A percentile compares a stretch with the other conserved stretches of the same genome.
phyloP scores from a whole-genome alignment of 129 eudicot species.

The Pulicaria dysenterica region DNA sequence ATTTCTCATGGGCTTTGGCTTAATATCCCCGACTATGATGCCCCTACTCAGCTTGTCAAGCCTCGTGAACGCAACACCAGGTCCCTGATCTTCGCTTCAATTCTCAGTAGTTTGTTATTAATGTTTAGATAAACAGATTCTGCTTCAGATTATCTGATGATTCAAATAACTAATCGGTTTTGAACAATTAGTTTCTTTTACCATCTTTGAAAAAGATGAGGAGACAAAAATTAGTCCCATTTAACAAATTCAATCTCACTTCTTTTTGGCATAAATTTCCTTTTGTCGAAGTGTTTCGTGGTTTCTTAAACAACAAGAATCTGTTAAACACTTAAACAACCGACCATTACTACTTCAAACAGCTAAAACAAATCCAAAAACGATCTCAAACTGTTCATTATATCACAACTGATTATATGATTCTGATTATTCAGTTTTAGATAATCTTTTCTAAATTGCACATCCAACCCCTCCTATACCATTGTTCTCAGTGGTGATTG shows the following conservation, averaged over 20 bases:
- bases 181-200: neutral
- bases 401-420: no score
- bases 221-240: no score
- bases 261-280: no score
- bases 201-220: no score
- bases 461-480: neutral
- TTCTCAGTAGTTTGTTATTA: neutral
- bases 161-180: neutral
- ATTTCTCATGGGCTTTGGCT: conserved; percentile 89
- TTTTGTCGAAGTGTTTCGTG: no score
- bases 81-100: conserved; percentile 11
- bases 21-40: conserved; percentile 81
- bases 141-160: neutral
- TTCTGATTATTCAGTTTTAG: no score
- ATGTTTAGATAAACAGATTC: neutral
- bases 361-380: no score
- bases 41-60: conserved; percentile 80
- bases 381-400: no score
- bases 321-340: neutral
- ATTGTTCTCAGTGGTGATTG: neutral
- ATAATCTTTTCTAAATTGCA: no score
- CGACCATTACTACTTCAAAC: neutral
- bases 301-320: no score
- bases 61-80: conserved; percentile 76
- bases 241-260: no score